Evolutionary conservation across 345 rosid genomes (phyloP).

Genomic region (Pugionium dolabratum): DNA sequence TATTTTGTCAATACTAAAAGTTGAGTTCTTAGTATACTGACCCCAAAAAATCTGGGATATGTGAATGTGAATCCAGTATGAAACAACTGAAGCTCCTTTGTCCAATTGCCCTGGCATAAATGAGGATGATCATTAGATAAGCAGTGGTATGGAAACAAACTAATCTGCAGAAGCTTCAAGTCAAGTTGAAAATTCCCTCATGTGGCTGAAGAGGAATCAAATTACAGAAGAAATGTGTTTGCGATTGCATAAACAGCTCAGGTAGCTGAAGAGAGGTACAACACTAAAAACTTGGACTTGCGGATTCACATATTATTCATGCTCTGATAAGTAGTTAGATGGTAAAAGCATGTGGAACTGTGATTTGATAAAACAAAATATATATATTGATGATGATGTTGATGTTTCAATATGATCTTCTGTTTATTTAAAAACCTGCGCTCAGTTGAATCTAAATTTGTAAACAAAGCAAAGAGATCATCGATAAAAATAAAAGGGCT

Average conservation of each 20-base stretch:
- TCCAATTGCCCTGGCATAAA: slow-evolving; percentile 77
- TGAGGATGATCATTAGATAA: slow-evolving; percentile 72
- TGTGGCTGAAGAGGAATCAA: slow-evolving; percentile 25
- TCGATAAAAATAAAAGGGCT: no score
- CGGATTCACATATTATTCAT: slow-evolving; percentile 8
- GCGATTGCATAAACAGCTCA: neutral
- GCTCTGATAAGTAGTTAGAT: slow-evolving; percentile 24
- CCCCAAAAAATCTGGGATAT: neutral
- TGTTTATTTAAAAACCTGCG: no score
- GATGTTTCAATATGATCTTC: neutral
- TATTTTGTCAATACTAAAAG: neutral
- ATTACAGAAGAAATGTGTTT: slow-evolving; percentile 16
- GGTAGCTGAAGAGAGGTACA: slow-evolving; percentile 24
- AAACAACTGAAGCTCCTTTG: slow-evolving; percentile 64
- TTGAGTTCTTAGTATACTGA: slow-evolving; percentile 12
- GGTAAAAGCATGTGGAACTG: slow-evolving; percentile 29
- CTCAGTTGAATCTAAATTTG: no score
- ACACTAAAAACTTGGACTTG: neutral
- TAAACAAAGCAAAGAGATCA: no score
- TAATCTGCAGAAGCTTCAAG: slow-evolving; percentile 21
- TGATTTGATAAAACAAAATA: slow-evolving; percentile 12
- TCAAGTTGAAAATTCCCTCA: slow-evolving; percentile 2
- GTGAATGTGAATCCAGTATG: slow-evolving; percentile 57
- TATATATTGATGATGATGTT: slow-evolving; percentile 10
- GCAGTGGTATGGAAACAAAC: slow-evolving; percentile 3